Evolutionary conservation across 345 rosid species (phyloP), one percentile per base, ranked within the genome.

Genomic region (Carallia brachiata): DNA sequence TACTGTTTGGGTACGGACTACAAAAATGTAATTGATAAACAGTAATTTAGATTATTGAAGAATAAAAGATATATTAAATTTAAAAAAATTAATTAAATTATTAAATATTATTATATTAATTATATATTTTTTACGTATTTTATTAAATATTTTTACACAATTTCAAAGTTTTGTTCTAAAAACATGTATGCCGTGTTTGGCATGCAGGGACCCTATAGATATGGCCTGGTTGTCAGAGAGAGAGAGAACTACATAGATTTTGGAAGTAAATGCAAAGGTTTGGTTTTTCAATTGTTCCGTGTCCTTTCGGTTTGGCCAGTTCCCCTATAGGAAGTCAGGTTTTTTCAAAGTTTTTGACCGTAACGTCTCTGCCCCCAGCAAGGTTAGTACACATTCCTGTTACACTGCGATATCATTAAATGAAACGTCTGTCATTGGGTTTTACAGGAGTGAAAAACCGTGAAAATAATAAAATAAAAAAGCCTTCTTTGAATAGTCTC

Each of bases 321-420:
- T 71, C 59, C 78, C 75, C 63, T 50, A 36, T 52, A 50, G 34
- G 59, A 39, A 65, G 72, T 66, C 66, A 58, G 44, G 40, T 61
- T 81, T 61, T 81, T 68, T 58, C 72, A 78, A 73, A 64, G 63
- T 71, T 71, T 71, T 79, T 79, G 79, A 79, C 76, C 75, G 27
- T n/a, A 60, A 48, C 39, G 71, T 32, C 59, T 39, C 68, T 44
- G 36, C 32, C 61, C n/a, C 56, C 70, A 66, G 69, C 65, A 54
- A 67, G 36, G 61, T 62, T 44, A 18, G 83, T 79, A 74, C 87
- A 79, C 87, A 79, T 70, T 79, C 61, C 75, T 74, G 78, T 70
- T 73, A 52, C 70, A 9, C 81, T 75, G 70, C 44, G 61, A 62
- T 54, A 61, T 2, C 70, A 77, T n/a, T 80, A 62, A 80, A 75